Percentiles rank a stretch among this genome's conserved stretches.
Conservation (phyloP, 129 eudicot species). For the Erigeron canadensis region DNA sequence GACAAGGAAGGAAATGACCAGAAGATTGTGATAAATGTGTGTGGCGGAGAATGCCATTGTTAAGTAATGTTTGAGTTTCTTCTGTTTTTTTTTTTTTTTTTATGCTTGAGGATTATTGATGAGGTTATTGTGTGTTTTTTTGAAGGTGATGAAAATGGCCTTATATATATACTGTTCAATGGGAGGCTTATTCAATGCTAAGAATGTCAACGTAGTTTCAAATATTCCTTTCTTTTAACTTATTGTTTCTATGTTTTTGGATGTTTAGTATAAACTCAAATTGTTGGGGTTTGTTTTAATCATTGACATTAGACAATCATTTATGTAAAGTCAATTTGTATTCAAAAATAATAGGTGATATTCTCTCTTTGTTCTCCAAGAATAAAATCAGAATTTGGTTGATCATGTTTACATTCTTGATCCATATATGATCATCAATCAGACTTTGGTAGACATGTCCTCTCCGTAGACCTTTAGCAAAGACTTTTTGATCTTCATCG, state of each 20-base stretch:
- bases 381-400: neutral
- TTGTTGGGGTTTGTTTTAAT: neutral
- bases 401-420: neutral
- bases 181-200: neutral
- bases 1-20: constrained; percentile 8
- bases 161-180: neutral
- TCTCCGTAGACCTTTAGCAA: too few relatives aligned
- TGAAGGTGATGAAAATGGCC: neutral
- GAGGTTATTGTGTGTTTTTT: neutral
- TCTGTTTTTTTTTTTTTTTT: neutral
- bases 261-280: neutral
- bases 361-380: neutral
- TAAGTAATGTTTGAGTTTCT: neutral
- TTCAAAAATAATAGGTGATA: neutral
- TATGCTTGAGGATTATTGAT: neutral
- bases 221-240: neutral
- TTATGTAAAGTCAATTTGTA: neutral
- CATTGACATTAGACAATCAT: neutral
- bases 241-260: neutral
- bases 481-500: too few relatives aligned
- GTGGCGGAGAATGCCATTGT: neutral
- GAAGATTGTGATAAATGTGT: neutral
- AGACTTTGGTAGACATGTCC: too few relatives aligned
- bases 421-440: too few relatives aligned
- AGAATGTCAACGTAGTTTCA: constrained; percentile 5